Evolutionary conservation across 495 filamentous ascomycete species (phyloP).

Genomic region (Hypoxylon lenormandii): DNA sequence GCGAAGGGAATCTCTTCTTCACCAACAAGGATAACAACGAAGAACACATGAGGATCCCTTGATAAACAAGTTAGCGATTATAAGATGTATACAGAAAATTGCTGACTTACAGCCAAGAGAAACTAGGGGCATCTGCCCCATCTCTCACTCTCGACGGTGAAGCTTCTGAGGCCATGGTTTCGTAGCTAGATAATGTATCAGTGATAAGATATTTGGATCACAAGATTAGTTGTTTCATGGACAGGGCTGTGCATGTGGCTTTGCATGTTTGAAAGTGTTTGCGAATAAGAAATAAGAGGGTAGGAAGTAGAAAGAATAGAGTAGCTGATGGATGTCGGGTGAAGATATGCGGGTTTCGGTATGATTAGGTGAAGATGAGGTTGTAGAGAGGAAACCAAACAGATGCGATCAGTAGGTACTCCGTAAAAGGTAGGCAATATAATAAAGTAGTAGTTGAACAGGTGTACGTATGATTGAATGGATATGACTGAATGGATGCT

Average conservation of each 20-base stretch:
- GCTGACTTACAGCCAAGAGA: conserved; percentile 50
- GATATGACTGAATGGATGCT: too few relatives aligned
- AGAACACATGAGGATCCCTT: conserved; percentile 65
- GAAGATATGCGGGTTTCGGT: too few relatives aligned
- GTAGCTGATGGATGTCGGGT: too few relatives aligned
- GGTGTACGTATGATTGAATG: too few relatives aligned
- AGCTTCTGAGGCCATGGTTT: conserved; percentile 31
- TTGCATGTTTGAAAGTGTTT: too few relatives aligned
- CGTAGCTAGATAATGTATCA: conserved; percentile 12
- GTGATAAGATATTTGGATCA: not conserved
- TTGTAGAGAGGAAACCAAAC: too few relatives aligned
- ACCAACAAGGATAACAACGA: conserved; percentile 65
- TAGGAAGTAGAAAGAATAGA: too few relatives aligned
- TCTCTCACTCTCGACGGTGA: not conserved
- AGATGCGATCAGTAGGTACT: too few relatives aligned
- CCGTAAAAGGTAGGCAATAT: too few relatives aligned
- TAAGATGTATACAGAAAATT: not conserved
- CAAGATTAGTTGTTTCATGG: not conserved
- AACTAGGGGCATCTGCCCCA: conserved; percentile 12
- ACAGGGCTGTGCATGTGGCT: not conserved
- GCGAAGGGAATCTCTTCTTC: conserved; percentile 63
- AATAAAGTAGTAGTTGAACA: too few relatives aligned
- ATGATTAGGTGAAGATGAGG: too few relatives aligned
- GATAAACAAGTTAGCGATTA: conserved; percentile 2
- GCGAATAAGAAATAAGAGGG: too few relatives aligned